Conservation (phyloP, 352 stramenopile species). For the Albugo candida region DNA sequence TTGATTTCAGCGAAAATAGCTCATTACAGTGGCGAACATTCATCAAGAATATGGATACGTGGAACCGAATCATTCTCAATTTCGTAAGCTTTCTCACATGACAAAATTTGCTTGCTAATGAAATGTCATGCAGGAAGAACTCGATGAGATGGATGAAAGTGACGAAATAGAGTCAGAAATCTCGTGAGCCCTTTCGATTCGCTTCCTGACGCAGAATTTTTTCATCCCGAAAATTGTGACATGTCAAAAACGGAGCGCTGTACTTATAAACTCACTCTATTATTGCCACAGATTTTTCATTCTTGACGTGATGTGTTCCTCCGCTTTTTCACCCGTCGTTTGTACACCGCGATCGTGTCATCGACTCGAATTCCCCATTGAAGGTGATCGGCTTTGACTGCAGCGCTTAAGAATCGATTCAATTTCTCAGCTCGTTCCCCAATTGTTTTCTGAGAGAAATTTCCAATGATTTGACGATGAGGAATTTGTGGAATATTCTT, state of each 20-base stretch:
- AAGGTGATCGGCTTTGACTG: slow-evolving; percentile 57
- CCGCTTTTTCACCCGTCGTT: slow-evolving; percentile 62
- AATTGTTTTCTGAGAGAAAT: slow-evolving; percentile 68
- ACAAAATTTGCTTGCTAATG: too few species aligned
- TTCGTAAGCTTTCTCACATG: slow-evolving; percentile 16
- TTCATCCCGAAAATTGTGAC: too few species aligned
- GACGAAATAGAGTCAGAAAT: too few species aligned
- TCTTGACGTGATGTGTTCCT: too few species aligned
- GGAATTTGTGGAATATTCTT: slow-evolving; percentile 71
- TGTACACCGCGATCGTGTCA: slow-evolving; percentile 78
- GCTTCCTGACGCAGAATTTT: too few species aligned
- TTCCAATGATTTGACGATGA: slow-evolving; percentile 65
- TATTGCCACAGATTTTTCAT: too few species aligned
- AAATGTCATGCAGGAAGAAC: too few species aligned
- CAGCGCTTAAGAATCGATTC: slow-evolving; percentile 60
- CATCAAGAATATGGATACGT: slow-evolving; percentile 72
- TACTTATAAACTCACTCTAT: too few species aligned
- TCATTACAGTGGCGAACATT: slow-evolving; percentile 57
- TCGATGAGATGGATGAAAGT: too few species aligned
- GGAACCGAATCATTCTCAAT: slow-evolving; percentile 73
- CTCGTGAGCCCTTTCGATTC: too few species aligned
- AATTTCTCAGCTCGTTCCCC: slow-evolving; percentile 71
- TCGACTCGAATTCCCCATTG: slow-evolving; percentile 79
- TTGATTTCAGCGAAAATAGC: slow-evolving; percentile 12
- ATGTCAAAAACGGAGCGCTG: too few species aligned